phyloP scores from a whole-genome alignment of 2,329 filamentous ascomycete species.

The Monilinia vaccinii-corymbosi region DNA sequence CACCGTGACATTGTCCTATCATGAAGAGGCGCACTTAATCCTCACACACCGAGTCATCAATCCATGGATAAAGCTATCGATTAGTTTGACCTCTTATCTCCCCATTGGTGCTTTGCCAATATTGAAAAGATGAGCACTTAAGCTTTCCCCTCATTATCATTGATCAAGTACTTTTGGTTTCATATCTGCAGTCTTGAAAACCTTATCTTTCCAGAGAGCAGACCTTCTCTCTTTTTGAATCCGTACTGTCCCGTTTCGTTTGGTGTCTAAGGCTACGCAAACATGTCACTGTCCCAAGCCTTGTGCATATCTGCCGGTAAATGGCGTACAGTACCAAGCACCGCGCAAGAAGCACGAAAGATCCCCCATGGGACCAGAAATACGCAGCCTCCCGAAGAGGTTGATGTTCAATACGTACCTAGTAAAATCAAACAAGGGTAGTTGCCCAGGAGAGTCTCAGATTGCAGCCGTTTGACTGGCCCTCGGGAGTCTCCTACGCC shows the following conservation, averaged over 20 bases:
- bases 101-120: not conserved
- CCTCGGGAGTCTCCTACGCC: slow-evolving; percentile 4
- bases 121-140: slow-evolving; percentile 1
- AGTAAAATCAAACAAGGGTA: slow-evolving; percentile 12
- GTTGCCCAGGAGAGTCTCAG: slow-evolving; percentile 12
- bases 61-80: not conserved
- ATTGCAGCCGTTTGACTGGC: slow-evolving; percentile 15
- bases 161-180: slow-evolving; percentile 11
- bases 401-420: slow-evolving; percentile 11
- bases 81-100: not conserved
- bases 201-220: too few species aligned
- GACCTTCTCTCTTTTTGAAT: too few species aligned
- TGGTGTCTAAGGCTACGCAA: not conserved
- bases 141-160: slow-evolving; percentile 6
- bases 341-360: slow-evolving; percentile 2
- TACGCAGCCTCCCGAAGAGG: slow-evolving; percentile 13
- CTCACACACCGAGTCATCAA: not conserved
- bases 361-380: slow-evolving; percentile 1
- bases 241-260: not conserved
- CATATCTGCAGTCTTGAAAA: slow-evolving; percentile 12
- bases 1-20: not conserved
- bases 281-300: slow-evolving; percentile 8
- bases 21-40: not conserved
- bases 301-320: slow-evolving; percentile 5
- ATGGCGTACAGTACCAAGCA: slow-evolving; percentile 2